phyloP scores from a whole-genome alignment of 176 grass and related monocot genomes.

The Tillandsia leiboldiana region DNA sequence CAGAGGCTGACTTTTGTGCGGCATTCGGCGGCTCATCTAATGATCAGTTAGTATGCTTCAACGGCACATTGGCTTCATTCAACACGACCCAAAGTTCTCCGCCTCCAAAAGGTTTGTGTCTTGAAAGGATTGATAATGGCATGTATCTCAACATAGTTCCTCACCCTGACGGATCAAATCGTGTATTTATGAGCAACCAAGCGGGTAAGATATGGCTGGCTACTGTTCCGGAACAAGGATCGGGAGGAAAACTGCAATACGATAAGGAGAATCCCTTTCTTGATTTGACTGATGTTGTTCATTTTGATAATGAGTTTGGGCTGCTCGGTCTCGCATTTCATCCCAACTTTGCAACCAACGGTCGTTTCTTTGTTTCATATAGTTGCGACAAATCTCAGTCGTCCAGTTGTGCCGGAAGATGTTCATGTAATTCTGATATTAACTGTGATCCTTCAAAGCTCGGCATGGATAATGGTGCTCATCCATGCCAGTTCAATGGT shows the following conservation, averaged over 20 bases:
- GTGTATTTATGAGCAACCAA: neutral
- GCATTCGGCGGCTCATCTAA: constrained; percentile 28
- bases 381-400: constrained; percentile 71
- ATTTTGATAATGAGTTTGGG: constrained; percentile 48
- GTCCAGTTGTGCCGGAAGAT: constrained; percentile 51
- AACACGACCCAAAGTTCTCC: constrained; percentile 9
- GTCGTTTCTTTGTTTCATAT: constrained; percentile 89
- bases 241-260: constrained; percentile 26
- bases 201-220: constrained; percentile 28
- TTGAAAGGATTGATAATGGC: constrained; percentile 70
- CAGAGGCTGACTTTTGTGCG: constrained; percentile 42
- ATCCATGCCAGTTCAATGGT: constrained; percentile 67
- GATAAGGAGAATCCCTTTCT: constrained; percentile 49
- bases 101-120: constrained; percentile 58
- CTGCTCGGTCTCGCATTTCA: constrained; percentile 71
- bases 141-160: constrained; percentile 67
- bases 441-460: constrained; percentile 74
- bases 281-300: constrained; percentile 75
- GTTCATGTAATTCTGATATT: constrained; percentile 80
- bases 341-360: constrained; percentile 54
- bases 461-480: constrained; percentile 31
- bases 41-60: constrained; percentile 36
- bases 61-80: constrained; percentile 46
- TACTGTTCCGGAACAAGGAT: constrained; percentile 41
- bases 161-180: neutral